Percentiles rank a stretch among this genome's conserved stretches.
phyloP scores from a whole-genome alignment of 2,329 filamentous ascomycete species.

The Diplocarpon rosae region DNA sequence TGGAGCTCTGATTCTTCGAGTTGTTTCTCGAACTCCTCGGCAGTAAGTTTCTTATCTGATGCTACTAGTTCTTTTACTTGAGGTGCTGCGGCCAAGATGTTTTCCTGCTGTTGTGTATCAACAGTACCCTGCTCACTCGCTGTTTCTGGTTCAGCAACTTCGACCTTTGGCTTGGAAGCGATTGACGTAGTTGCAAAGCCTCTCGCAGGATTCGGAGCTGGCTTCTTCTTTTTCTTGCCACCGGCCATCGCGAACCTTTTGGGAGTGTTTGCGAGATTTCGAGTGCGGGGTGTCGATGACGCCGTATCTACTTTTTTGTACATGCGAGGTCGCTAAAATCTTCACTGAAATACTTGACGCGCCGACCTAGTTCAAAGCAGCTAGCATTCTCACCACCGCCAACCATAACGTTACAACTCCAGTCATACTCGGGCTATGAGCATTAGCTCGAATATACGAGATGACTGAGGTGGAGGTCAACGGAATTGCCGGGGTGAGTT shows the following conservation, averaged over 20 bases:
- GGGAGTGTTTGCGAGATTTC: background rate
- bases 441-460: constrained; percentile 27
- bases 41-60: constrained; percentile 44
- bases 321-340: background rate
- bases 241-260: constrained; percentile 46
- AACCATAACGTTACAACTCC: background rate
- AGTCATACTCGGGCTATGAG: constrained; percentile 21
- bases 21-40: constrained; percentile 83
- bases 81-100: constrained; percentile 9
- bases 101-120: constrained; percentile 8
- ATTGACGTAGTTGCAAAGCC: constrained; percentile 92
- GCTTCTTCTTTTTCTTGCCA: constrained; percentile 77
- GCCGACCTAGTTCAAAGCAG: background rate
- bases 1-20: constrained; percentile 88
- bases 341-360: constrained; percentile 1
- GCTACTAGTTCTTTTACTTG: constrained; percentile 1
- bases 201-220: constrained; percentile 72
- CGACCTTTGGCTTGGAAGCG: constrained; percentile 67
- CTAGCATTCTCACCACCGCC: background rate
- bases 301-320: constrained; percentile 2
- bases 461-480: constrained; percentile 41
- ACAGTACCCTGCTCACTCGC: constrained; percentile 9
- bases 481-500: constrained; percentile 35
- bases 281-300: constrained; percentile 8
- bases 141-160: constrained; percentile 33